These are phyloP conservation scores for Euclidium syriacum DNA, from an alignment of 345 rosid species.

Conservation along the genomic window DNA sequence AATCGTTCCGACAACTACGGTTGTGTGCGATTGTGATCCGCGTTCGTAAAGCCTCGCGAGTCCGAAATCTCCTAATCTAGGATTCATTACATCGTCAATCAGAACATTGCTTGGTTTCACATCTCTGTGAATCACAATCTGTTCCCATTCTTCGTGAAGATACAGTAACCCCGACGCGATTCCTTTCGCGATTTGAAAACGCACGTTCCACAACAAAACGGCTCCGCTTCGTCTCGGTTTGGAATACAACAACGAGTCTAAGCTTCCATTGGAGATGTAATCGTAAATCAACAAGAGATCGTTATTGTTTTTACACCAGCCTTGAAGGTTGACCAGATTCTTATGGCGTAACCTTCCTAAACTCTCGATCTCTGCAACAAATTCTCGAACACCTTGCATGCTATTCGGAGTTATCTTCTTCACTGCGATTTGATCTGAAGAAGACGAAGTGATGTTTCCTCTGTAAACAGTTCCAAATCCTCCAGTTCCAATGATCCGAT, in stretches of 20 bases:
- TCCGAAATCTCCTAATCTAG: constrained; percentile 57
- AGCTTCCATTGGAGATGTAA: constrained; percentile 52
- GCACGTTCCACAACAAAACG: constrained; percentile 40
- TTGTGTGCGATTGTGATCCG: constrained; percentile 41
- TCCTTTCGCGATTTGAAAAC: constrained; percentile 45
- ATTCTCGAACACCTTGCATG: constrained; percentile 55
- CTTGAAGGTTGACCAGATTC: constrained; percentile 58
- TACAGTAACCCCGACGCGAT: constrained; percentile 48
- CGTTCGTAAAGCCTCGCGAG: constrained; percentile 59
- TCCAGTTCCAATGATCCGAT: constrained; percentile 47
- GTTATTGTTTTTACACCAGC: constrained; percentile 54
- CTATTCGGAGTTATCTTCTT: constrained; percentile 48
- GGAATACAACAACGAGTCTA: constrained; percentile 37
- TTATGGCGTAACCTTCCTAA: constrained; percentile 51
- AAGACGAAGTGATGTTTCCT: constrained; percentile 29
- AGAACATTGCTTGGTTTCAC: constrained; percentile 32
- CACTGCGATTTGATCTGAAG: constrained; percentile 37
- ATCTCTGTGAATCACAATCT: constrained; percentile 40
- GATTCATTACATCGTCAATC: constrained; percentile 37
- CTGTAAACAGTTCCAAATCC: constrained; percentile 55
- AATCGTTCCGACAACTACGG: constrained; percentile 48
- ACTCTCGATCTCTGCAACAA: constrained; percentile 57
- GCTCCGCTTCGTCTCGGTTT: constrained; percentile 13
- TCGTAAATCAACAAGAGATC: constrained; percentile 54
- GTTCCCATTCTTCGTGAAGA: constrained; percentile 67